Conservation (phyloP, 2,329 filamentous ascomycete genomes). For the Verticillium klebahnii region DNA sequence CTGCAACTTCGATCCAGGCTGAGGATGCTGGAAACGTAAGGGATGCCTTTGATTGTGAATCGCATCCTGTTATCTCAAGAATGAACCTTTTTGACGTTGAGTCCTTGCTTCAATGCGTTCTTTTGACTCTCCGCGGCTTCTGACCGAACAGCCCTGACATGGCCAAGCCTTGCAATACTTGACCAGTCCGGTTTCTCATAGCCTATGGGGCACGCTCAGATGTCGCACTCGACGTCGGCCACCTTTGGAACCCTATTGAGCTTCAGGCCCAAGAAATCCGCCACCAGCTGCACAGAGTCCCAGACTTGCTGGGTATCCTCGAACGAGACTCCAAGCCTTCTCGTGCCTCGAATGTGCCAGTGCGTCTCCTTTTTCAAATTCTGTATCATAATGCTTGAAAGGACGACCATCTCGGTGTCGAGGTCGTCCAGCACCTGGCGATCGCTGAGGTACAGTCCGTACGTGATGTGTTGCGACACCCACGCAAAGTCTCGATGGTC, state of each 20-base stretch:
- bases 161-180: too few relatives aligned
- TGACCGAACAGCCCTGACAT: too few relatives aligned
- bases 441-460: slow-evolving; percentile 54
- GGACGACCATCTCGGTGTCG: slow-evolving; percentile 50
- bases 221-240: slow-evolving; percentile 18
- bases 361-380: slow-evolving; percentile 46
- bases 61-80: too few relatives aligned
- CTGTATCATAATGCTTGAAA: slow-evolving; percentile 54
- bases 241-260: slow-evolving; percentile 19
- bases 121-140: too few relatives aligned
- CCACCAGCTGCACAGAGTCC: not conserved
- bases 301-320: slow-evolving; percentile 19
- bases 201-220: not conserved
- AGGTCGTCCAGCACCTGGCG: slow-evolving; percentile 47
- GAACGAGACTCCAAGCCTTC: slow-evolving; percentile 34
- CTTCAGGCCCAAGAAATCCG: not conserved
- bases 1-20: too few relatives aligned
- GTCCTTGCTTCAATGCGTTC: too few relatives aligned
- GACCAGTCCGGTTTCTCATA: too few relatives aligned
- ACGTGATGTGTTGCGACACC: slow-evolving; percentile 50
- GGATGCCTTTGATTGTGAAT: too few relatives aligned
- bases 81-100: too few relatives aligned
- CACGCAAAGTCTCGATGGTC: slow-evolving; percentile 38
- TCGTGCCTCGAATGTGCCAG: slow-evolving; percentile 49
- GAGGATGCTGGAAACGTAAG: too few relatives aligned